Evolutionary conservation across 2,329 filamentous ascomycete species (phyloP).

Genomic region (Ophiocordyceps camponoti-floridani): DNA sequence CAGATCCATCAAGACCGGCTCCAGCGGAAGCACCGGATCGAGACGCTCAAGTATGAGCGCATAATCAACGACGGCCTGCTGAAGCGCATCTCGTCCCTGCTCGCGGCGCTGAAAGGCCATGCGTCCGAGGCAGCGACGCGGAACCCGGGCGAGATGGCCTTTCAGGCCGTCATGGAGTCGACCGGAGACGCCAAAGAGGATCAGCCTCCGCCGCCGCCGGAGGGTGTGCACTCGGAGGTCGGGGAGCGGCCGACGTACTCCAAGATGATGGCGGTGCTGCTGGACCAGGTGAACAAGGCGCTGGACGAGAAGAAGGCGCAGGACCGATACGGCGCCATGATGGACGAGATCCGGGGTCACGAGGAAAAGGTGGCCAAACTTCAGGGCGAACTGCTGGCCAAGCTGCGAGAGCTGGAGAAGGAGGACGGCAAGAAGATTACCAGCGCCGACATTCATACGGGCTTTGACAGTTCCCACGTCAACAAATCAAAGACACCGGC

Average conservation of each 20-base stretch:
- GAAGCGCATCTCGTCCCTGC: constrained; percentile 61
- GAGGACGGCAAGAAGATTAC: constrained; percentile 84
- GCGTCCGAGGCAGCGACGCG: constrained; percentile 46
- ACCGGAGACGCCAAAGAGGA: constrained; percentile 56
- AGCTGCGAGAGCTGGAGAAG: constrained; percentile 67
- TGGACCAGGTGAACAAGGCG: constrained; percentile 80
- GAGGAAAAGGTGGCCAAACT: constrained; percentile 59
- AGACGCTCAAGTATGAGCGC: constrained; percentile 80
- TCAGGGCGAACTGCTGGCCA: constrained; percentile 55
- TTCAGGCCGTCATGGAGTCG: constrained; percentile 74
- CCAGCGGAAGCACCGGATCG: constrained; percentile 75
- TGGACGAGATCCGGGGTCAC: constrained; percentile 62
- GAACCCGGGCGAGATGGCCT: constrained; percentile 66
- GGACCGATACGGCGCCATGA: constrained; percentile 55
- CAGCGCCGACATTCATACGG: constrained; percentile 72
- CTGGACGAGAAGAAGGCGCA: constrained; percentile 59
- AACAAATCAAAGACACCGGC: constrained; percentile 34
- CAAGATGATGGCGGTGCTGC: constrained; percentile 93
- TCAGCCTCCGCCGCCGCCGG: constrained; percentile 55
- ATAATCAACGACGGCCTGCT: constrained; percentile 85
- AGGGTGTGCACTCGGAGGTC: constrained; percentile 59
- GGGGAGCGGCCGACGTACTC: constrained; percentile 69
- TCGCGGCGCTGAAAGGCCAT: constrained; percentile 58
- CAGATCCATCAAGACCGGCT: constrained; percentile 88
- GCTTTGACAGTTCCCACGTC: constrained; percentile 78